Evolutionary conservation across 371 early-diverging fungal genomes (phyloP), one percentile per base, ranked within the genome.

Genomic region (Funneliformis caledonium): DNA sequence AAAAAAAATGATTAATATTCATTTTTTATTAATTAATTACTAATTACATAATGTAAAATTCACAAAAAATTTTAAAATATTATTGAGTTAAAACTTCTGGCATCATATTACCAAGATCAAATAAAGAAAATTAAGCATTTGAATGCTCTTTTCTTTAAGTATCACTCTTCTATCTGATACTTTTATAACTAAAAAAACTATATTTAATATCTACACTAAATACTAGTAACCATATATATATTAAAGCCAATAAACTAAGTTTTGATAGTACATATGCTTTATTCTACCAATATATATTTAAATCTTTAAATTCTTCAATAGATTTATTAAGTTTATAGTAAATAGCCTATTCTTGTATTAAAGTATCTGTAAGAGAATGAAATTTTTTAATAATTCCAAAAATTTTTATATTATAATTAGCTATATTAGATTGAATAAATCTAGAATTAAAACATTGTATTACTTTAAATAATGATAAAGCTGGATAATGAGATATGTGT

Each of bases 161-260:
- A 1, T 3, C 1, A 37, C 37, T 3, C 37, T 37, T 37, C 37
- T 37, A 37, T 37, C 37, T 37, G 37, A 37, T 70, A 70, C 45
- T 70, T 70, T 70, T 70, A 31, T 70, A 70, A 43, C 5, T 14
- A 43, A 22, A 70, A 47, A 70, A 70, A n/a, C 48, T 70, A 45
- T 4, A 31, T 65, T 65, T 8, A 6, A 65, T 31, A 65, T 26
- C 26, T 26, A 26, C 0, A 26, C 26, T 26, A 26, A 26, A 26
- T 8, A 70, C 48, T 26, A 2, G 33, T n/a, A 65, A 26, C 2
- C 4, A 65, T 2, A 65, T 65, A 65, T 65, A 65, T 11, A 19
- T 5, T 65, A 65, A 65, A 65, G 65, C 65, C 1, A 65, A n/a
- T 22, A 2, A 1, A 26, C n/a, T 11, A 26, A 65, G 33, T 26